phyloP scores from a whole-genome alignment of 345 rosid species.

The Atalantia buxifolia region DNA sequence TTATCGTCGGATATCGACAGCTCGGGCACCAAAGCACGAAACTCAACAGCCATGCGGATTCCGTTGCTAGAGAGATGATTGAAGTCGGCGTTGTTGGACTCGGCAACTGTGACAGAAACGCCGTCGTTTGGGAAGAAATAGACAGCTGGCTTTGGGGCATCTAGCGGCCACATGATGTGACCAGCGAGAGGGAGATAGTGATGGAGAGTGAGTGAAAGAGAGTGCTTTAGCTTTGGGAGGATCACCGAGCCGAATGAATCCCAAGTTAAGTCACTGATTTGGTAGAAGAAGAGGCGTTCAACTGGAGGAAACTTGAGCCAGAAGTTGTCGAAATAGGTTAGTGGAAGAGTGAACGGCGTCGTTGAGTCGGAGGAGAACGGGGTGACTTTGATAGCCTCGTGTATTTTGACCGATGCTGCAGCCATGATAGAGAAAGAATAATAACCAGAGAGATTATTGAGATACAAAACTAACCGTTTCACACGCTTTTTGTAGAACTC shows the following conservation, averaged over 20 bases:
- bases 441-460: too few species aligned
- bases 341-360: background rate
- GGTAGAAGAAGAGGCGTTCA: background rate
- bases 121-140: slow-evolving; percentile 17
- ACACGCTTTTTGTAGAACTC: too few species aligned
- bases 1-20: slow-evolving; percentile 21
- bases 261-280: background rate
- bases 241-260: slow-evolving; percentile 29
- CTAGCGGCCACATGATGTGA: slow-evolving; percentile 20
- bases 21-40: slow-evolving; percentile 31
- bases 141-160: slow-evolving; percentile 23
- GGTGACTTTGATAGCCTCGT: background rate
- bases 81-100: slow-evolving; percentile 25
- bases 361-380: background rate
- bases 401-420: too few species aligned
- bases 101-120: slow-evolving; percentile 38
- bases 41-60: slow-evolving; percentile 13
- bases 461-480: too few species aligned
- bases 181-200: slow-evolving; percentile 35
- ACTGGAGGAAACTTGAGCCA: background rate
- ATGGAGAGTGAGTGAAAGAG: slow-evolving; percentile 33
- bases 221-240: slow-evolving; percentile 36
- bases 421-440: too few species aligned
- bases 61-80: slow-evolving; percentile 2
- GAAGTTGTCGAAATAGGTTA: background rate